These are phyloP conservation scores for Fraxinus greggii DNA, from an alignment of 305 asterid species.

Conservation along the genomic window DNA sequence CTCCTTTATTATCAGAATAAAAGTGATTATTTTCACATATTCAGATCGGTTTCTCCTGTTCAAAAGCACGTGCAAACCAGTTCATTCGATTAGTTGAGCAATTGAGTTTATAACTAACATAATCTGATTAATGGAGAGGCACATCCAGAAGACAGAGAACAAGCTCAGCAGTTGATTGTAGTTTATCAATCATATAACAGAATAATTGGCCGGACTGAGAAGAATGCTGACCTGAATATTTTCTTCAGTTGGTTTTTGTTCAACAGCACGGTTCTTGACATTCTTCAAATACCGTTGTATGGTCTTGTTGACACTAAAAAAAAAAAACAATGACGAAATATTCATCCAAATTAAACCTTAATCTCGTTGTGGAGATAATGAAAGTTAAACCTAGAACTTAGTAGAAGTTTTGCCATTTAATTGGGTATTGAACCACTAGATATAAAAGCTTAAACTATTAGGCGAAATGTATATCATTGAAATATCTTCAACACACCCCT, in stretches of 20 bases:
- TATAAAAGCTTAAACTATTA: not conserved
- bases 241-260: conserved; percentile 16
- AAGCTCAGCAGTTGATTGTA: not conserved
- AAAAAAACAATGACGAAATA: not conserved
- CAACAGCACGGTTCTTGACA: conserved; percentile 19
- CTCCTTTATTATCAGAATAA: not conserved
- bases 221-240: conserved; percentile 33
- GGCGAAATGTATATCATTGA: not conserved
- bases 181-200: not conserved
- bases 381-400: not conserved
- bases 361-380: not conserved
- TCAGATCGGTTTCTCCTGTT: not conserved
- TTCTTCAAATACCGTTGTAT: conserved; percentile 40
- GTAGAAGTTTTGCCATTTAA: not conserved
- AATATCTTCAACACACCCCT: not conserved
- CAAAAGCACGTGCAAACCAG: not conserved
- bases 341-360: not conserved
- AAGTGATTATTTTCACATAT: not conserved
- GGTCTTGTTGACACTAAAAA: conserved; percentile 30
- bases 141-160: not conserved
- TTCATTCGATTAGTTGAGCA: not conserved
- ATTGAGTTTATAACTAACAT: not conserved
- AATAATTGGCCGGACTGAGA: not conserved
- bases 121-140: not conserved
- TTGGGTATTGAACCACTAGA: not conserved